Evolutionary conservation across 1,139 yeast species (phyloP), one percentile per base, ranked within the genome.

Genomic region (Magnusiomyces paraingens): DNA sequence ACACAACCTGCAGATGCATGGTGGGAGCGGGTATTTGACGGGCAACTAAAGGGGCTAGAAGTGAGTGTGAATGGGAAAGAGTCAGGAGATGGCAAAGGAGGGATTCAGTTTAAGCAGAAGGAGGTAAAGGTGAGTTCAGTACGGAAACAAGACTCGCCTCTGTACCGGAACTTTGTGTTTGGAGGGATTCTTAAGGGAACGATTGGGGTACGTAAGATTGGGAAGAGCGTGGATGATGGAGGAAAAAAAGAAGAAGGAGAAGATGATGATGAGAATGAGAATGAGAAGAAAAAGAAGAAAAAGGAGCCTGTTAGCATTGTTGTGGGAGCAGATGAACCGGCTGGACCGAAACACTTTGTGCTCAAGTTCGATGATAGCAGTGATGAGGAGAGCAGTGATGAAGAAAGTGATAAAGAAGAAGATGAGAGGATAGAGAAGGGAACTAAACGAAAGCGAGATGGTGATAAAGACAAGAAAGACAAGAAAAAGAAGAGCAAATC

Each of bases 21-120:
- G 99, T 93, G 99, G 99, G 98, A 93, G 62, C 78, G 86, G 61
- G 74, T 91, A 49, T 93, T 93, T 71, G 98, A 93, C 69, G 96
- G 96, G 1, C 96, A 90, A 63, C 77, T 93, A 59, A 88, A 88
- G 66, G 79, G 81, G 20, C 68, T 93, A 49, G 91, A 87, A 55
- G 93, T 90, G 6, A 73, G 66, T 35, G 66, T 68, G 1, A 71
- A 67, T 18, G 62, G 65, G 1, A 61, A 59, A 2, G 67, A 66
- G 2, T 38, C 49, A 2, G 44, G 32, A 4, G 20, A 11, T 11
- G 49, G 17, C 6, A 36, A 46, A 5, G n/a, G 36, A 2, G 44
- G 46, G 20, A 70, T 79, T 14, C 65, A 60, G 2, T 73, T 75
- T 56, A 57, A 56, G 11, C 69, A 67, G 53, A 65, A 64, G n/a